Evolutionary conservation across 371 early-diverging fungal species (phyloP).

Genomic region (Mortierella sp.): DNA sequence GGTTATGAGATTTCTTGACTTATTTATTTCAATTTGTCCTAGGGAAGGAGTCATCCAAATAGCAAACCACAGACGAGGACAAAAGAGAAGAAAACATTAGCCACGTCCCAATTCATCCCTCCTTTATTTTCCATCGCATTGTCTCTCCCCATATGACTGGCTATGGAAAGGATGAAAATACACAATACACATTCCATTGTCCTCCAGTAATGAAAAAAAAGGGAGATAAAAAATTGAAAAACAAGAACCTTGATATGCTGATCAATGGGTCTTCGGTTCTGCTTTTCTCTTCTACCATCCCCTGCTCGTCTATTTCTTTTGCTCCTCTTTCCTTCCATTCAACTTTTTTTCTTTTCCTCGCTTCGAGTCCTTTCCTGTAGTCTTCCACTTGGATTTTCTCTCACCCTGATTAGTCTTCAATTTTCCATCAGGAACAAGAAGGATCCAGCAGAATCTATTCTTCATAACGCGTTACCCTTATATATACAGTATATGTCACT

Average conservation of each 20-base stretch:
- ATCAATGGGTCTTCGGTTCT: background rate
- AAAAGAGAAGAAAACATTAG: background rate
- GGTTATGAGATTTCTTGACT: background rate
- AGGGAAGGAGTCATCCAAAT: background rate
- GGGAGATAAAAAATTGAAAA: background rate
- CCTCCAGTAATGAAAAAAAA: constrained; percentile 12
- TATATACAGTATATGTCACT: too few species aligned
- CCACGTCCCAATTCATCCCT: background rate
- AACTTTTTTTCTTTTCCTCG: background rate
- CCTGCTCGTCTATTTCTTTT: background rate
- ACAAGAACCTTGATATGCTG: too few species aligned
- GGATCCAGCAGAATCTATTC: background rate
- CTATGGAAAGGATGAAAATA: constrained; percentile 5
- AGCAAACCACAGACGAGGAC: background rate
- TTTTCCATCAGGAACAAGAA: background rate
- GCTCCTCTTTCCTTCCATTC: background rate
- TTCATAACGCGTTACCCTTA: too few species aligned
- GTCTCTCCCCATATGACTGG: background rate
- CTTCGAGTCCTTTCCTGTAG: background rate
- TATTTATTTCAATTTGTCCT: constrained; percentile 10
- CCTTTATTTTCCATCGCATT: background rate
- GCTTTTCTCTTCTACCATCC: background rate
- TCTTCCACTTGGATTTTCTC: background rate
- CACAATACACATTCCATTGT: constrained; percentile 26
- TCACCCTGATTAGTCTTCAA: constrained; percentile 1